Conservation (phyloP, 257 asterid genomes). For the Forsythia viridissima region DNA sequence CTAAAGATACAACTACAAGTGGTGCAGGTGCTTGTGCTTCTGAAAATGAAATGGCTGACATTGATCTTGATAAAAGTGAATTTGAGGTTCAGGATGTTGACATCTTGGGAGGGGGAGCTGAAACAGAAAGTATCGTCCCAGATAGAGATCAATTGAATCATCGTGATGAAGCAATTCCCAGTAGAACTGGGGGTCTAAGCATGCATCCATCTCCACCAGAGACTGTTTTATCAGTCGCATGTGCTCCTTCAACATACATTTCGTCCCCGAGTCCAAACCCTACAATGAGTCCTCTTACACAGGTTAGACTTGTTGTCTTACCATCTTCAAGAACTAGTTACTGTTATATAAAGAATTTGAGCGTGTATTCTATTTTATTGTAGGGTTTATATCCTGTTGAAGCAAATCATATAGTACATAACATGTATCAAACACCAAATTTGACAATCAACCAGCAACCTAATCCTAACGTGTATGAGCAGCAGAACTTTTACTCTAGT, state of each 20-base stretch:
- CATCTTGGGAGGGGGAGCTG: slow-evolving; percentile 41
- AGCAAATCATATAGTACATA: slow-evolving; percentile 51
- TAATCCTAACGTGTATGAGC: slow-evolving; percentile 51
- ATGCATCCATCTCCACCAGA: slow-evolving; percentile 34
- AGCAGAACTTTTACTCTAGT: slow-evolving; percentile 43
- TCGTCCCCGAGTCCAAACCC: slow-evolving; percentile 51
- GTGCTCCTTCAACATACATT: slow-evolving; percentile 49
- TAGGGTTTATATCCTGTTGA: slow-evolving; percentile 57
- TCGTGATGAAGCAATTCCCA: slow-evolving; percentile 32
- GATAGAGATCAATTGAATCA: slow-evolving; percentile 44
- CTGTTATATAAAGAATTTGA: background rate
- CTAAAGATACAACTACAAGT: slow-evolving; percentile 17
- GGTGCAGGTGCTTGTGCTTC: slow-evolving; percentile 29
- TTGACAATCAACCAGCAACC: slow-evolving; percentile 44
- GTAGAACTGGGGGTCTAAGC: slow-evolving; percentile 27
- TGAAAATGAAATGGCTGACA: slow-evolving; percentile 35
- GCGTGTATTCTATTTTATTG: slow-evolving; percentile 21
- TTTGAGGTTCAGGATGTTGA: slow-evolving; percentile 41
- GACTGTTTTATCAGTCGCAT: slow-evolving; percentile 41
- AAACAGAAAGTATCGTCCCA: slow-evolving; percentile 35
- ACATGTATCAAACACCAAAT: slow-evolving; percentile 51
- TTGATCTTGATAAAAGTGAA: slow-evolving; percentile 36
- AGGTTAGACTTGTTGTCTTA: slow-evolving; percentile 36
- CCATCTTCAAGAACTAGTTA: background rate
- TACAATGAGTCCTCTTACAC: slow-evolving; percentile 47